These are phyloP conservation scores for Beta vulgaris DNA, from an alignment of 148 eudicot species.

Conservation along the genomic window DNA sequence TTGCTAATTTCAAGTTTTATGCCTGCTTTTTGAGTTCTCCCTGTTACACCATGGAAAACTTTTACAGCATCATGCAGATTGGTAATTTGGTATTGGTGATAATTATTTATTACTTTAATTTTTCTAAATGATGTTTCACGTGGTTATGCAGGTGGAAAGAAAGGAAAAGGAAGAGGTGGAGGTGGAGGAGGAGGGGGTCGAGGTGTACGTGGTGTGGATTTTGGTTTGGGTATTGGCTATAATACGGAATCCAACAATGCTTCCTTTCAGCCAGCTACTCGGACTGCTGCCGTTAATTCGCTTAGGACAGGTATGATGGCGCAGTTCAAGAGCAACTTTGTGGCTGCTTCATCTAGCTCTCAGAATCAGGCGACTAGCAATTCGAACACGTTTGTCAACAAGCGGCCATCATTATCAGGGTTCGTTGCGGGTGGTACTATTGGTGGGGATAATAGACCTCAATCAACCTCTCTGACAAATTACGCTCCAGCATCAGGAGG, in stretches of 20 bases:
- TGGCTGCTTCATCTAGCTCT: conserved; percentile 70
- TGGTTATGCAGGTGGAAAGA: conserved; percentile 78
- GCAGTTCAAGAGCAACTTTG: conserved; percentile 74
- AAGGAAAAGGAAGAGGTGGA: conserved; percentile 87
- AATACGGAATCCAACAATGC: conserved; percentile 52
- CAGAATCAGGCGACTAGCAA: conserved; percentile 45
- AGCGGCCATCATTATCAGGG: conserved; percentile 56
- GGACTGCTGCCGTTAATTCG: conserved; percentile 76
- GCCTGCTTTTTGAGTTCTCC: neutral
- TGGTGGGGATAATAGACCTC: conserved; percentile 62
- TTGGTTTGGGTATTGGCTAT: conserved; percentile 93
- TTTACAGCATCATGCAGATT: neutral
- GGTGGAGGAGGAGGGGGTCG: conserved; percentile 41
- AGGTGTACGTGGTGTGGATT: conserved; percentile 98
- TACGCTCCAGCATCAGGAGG: conserved; percentile 39
- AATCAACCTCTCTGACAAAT: conserved; percentile 33
- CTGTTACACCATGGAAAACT: neutral
- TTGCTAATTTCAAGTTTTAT: neutral
- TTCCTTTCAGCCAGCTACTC: conserved; percentile 47
- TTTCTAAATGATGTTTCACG: conserved; percentile 7
- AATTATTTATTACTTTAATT: neutral
- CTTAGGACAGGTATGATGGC: conserved; percentile 78
- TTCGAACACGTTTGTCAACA: conserved; percentile 40
- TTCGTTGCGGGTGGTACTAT: conserved; percentile 93
- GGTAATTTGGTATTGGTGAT: too few species aligned